These are phyloP conservation scores for Monascus purpureus DNA, from an alignment of 495 filamentous ascomycete species.

Conservation along the genomic window DNA sequence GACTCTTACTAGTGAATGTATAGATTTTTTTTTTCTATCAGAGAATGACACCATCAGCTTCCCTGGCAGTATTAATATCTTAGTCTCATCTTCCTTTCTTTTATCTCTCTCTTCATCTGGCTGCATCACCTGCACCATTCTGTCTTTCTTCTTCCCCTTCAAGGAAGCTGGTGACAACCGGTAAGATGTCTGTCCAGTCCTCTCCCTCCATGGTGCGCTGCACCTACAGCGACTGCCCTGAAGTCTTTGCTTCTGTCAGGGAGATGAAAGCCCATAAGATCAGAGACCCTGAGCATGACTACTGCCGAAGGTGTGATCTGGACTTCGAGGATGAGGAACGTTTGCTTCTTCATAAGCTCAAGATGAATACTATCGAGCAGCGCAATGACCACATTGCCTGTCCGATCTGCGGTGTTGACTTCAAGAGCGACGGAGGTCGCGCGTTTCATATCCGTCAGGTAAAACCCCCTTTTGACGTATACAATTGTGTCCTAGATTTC, in stretches of 20 bases:
- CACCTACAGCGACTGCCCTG: conserved; percentile 45
- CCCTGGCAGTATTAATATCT: too few species aligned
- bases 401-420: conserved; percentile 36
- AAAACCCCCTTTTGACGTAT: not conserved
- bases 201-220: conserved; percentile 29
- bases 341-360: conserved; percentile 26
- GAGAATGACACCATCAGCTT: too few species aligned
- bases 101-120: too few species aligned
- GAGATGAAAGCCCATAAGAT: conserved; percentile 36
- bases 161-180: too few species aligned
- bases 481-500: too few species aligned
- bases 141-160: too few species aligned
- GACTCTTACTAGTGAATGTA: not conserved
- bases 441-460: conserved; percentile 32
- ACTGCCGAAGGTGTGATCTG: conserved; percentile 35
- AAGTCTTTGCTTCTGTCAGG: conserved; percentile 37
- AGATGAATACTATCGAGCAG: too few species aligned
- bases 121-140: too few species aligned
- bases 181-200: not conserved
- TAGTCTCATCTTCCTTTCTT: too few species aligned
- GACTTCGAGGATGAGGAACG: conserved; percentile 31
- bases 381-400: conserved; percentile 34
- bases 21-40: not conserved
- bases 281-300: conserved; percentile 27
- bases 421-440: conserved; percentile 29